Percentiles rank a stretch among this genome's conserved stretches.
These are phyloP conservation scores for Pseudopithomyces chartarum DNA, from an alignment of 2,329 filamentous ascomycete species.

Conservation along the genomic window DNA sequence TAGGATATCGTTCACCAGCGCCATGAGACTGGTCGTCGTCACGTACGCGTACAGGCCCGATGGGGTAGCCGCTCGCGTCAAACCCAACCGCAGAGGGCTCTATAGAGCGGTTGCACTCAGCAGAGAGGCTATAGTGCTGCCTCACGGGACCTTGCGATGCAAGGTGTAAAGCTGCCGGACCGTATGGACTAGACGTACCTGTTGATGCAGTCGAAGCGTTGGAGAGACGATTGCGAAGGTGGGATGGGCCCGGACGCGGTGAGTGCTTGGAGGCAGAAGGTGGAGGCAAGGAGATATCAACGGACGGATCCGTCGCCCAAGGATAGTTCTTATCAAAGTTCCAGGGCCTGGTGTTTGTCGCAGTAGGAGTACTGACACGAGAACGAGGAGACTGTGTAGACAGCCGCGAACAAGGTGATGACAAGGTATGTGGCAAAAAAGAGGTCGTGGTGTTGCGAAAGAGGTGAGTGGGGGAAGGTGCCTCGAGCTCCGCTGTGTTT, in stretches of 20 bases:
- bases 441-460: constrained; percentile 17
- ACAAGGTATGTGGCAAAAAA: not conserved
- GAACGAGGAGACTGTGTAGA: constrained; percentile 35
- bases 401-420: constrained; percentile 23
- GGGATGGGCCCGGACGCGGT: constrained; percentile 37
- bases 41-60: constrained; percentile 24
- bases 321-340: constrained; percentile 55
- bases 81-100: constrained; percentile 10
- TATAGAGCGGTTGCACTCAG: constrained; percentile 2
- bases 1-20: constrained; percentile 56
- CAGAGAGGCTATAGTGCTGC: constrained; percentile 6
- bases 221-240: constrained; percentile 36
- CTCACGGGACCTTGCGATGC: constrained; percentile 17
- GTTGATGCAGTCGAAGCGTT: constrained; percentile 21
- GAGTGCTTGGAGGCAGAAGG: constrained; percentile 32
- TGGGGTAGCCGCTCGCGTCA: constrained; percentile 17
- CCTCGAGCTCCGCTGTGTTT: constrained; percentile 30
- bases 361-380: constrained; percentile 27
- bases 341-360: constrained; percentile 51
- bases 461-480: constrained; percentile 26
- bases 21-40: constrained; percentile 38
- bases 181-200: constrained; percentile 25
- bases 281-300: constrained; percentile 48
- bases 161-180: constrained; percentile 20
- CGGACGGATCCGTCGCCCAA: constrained; percentile 46